Base-by-base conservation (phyloP, 306 rosid genomes). In the Macrotyloma uniflorum region DNA sequence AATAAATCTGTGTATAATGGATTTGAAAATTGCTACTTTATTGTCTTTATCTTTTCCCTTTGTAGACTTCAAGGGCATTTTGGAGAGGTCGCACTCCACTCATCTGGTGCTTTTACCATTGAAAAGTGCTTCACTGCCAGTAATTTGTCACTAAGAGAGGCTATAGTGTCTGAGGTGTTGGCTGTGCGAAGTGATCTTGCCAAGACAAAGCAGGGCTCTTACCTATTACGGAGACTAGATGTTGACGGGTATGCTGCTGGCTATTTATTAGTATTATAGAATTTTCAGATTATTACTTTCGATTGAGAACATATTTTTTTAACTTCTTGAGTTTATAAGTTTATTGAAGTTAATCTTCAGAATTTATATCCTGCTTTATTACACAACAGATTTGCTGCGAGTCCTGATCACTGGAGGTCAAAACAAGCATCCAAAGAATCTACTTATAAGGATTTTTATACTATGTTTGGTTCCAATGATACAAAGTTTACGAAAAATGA, bases 351-450 rank as follows among this genome's bases (percentile, higher is more conserved):
- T 53, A 26, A 4, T 57, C 32, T 26, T 78, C 50, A 38, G 42
- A 40, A 55, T 59, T 74, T 18, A 74, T 69, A 55, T 30, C 43
- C 67, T 67, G 43, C 80, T 80, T 76, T 77, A 35, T 73, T 72
- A 36, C 74, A 3, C 74, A 3, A 78, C 90, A 95, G 98, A 68
- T 95, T 80, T 87, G 89, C 91, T 80, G 67, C 88, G 63, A 85
- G 77, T 79, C 97, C 98, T 79, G 96, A 91, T 65, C 94, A 86
- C 74, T 95, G 99, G 99, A 91, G 91, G 90, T 88, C 96, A 70
- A 91, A 74, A 81, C 97, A 89, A 83, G 83, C 82, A 79, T 91
- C 98, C 28, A 92, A 90, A 82, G 93, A 89, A 82, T 83, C 97
- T 55, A 80, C 93, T 66, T 84, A 89, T 64, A 79, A 85, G 47